Percentiles rank a stretch among this genome's conserved stretches.
phyloP scores from a whole-genome alignment of 2,329 filamentous ascomycete species.

The Scopulariopsis brevicaulis region DNA sequence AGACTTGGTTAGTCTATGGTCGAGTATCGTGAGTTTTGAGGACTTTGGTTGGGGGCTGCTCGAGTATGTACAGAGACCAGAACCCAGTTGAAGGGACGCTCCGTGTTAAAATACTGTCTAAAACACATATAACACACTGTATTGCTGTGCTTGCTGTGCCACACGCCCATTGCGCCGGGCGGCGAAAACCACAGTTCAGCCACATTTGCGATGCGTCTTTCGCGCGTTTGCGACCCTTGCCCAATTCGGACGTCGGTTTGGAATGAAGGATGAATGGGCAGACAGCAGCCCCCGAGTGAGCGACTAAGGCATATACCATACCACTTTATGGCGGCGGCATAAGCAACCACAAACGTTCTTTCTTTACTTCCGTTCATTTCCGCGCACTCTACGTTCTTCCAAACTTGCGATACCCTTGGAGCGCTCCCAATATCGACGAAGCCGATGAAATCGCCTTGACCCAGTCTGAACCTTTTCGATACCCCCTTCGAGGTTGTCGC shows the following conservation, averaged over 20 bases:
- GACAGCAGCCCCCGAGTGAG: not conserved
- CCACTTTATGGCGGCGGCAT: not conserved
- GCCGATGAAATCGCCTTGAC: not conserved
- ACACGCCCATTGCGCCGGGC: too few relatives aligned
- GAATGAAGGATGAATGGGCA: not conserved
- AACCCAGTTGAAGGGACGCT: too few relatives aligned
- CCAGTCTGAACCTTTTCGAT: not conserved
- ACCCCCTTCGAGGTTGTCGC: not conserved
- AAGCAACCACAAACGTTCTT: not conserved
- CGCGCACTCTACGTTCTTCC: not conserved
- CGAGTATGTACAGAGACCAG: too few relatives aligned
- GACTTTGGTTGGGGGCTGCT: too few relatives aligned
- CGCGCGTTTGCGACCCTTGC: not conserved
- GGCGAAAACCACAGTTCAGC: not conserved
- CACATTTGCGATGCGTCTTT: not conserved
- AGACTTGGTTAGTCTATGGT: not conserved
- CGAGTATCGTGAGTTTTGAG: too few relatives aligned
- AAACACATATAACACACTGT: too few relatives aligned
- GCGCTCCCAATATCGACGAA: not conserved
- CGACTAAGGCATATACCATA: not conserved
- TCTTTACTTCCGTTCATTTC: not conserved
- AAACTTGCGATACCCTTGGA: not conserved
- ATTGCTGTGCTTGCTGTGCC: too few relatives aligned
- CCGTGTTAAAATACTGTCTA: too few relatives aligned
- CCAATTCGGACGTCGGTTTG: not conserved